Conservation (phyloP, 805 yeast species). For the Blastobotrys terrestris region DNA sequence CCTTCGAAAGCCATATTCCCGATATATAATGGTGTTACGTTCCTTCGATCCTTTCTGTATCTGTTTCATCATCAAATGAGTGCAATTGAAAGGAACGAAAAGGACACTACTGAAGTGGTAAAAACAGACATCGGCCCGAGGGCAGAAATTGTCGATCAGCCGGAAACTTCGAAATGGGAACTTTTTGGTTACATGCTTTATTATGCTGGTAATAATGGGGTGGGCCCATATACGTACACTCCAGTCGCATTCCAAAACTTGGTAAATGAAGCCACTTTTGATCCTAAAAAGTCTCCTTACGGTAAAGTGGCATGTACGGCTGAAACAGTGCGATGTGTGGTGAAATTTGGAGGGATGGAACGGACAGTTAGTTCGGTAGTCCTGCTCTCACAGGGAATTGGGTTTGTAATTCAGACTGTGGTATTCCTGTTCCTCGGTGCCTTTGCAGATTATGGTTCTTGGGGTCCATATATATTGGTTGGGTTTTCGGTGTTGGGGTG, state of each 20-base stretch:
- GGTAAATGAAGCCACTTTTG: constrained; percentile 11
- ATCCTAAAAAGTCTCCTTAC: constrained; percentile 7
- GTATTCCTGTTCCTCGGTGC: constrained; percentile 15
- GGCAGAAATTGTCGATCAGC: constrained; percentile 9
- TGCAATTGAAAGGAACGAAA: background rate
- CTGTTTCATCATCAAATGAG: background rate
- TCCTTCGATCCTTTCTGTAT: background rate
- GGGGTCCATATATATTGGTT: constrained; percentile 11
- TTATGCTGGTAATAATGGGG: constrained; percentile 16
- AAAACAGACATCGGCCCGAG: background rate
- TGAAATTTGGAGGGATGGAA: constrained; percentile 12
- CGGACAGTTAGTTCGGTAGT: constrained; percentile 8
- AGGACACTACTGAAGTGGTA: background rate
- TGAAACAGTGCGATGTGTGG: constrained; percentile 9
- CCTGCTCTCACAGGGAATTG: constrained; percentile 14
- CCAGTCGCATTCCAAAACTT: constrained; percentile 14
- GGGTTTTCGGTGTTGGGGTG: constrained; percentile 9
- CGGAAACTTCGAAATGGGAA: constrained; percentile 12
- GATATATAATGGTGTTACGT: too few species aligned
- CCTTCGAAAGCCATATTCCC: too few species aligned
- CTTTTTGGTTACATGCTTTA: constrained; percentile 13
- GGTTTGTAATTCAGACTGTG: constrained; percentile 13
- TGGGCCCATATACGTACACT: constrained; percentile 13
- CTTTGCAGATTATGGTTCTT: constrained; percentile 13
- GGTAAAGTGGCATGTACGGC: constrained; percentile 10